Percentiles rank a stretch among this genome's conserved stretches.
These are phyloP conservation scores for Globisporangium cylindrosporum DNA, from an alignment of 352 stramenopile genomes.

Conservation along the genomic window DNA sequence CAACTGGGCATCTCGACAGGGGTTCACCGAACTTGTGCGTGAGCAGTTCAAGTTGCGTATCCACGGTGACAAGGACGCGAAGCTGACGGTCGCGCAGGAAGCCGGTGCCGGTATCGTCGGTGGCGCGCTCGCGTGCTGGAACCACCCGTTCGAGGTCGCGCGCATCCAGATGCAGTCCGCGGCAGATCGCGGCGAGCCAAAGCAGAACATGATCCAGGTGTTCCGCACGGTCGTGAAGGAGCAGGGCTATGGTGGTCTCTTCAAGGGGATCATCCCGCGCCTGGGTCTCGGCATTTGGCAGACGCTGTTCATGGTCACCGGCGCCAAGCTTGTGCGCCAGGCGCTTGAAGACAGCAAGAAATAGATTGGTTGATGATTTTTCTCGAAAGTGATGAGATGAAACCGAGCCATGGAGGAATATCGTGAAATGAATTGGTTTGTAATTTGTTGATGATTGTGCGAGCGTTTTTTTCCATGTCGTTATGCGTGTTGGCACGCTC, in stretches of 20 bases:
- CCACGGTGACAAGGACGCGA: slow-evolving; percentile 80
- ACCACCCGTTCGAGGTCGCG: slow-evolving; percentile 91
- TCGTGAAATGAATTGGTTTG: slow-evolving; percentile 7
- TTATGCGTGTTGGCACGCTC: background rate
- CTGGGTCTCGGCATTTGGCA: slow-evolving; percentile 88
- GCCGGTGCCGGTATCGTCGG: slow-evolving; percentile 83
- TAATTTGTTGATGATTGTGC: slow-evolving; percentile 3
- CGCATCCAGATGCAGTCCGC: slow-evolving; percentile 92
- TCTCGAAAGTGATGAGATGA: background rate
- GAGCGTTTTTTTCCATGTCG: background rate
- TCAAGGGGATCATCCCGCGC: slow-evolving; percentile 90
- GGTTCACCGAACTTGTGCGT: slow-evolving; percentile 89
- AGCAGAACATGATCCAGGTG: slow-evolving; percentile 89
- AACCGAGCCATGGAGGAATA: background rate
- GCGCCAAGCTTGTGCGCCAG: slow-evolving; percentile 88
- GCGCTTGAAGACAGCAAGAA: slow-evolving; percentile 63
- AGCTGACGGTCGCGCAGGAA: slow-evolving; percentile 87
- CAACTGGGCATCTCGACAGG: slow-evolving; percentile 90
- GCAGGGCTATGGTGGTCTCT: slow-evolving; percentile 78
- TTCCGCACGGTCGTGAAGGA: slow-evolving; percentile 86
- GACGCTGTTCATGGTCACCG: slow-evolving; percentile 92
- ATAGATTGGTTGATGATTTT: slow-evolving; percentile 11
- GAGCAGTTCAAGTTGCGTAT: slow-evolving; percentile 82
- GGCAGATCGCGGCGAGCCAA: slow-evolving; percentile 83
- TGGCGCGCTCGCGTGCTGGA: slow-evolving; percentile 87